These are phyloP conservation scores for Umbelopsis sp. DNA, from an alignment of 192 early-diverging fungal species.

Conservation along the genomic window DNA sequence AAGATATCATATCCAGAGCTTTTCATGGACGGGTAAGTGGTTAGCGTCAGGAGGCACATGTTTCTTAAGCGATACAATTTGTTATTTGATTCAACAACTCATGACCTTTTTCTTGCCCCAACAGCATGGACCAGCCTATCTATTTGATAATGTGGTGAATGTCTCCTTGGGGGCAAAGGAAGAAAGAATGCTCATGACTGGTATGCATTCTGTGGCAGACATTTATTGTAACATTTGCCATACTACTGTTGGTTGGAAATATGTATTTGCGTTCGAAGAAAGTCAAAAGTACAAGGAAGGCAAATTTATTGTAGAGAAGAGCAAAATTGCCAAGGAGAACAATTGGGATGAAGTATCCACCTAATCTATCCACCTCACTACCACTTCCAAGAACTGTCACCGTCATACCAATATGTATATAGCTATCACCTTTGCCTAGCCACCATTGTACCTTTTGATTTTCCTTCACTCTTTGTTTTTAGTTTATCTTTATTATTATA, in stretches of 20 bases:
- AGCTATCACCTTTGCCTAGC: not conserved
- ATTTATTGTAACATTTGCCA: conserved; percentile 54
- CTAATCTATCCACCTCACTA: not conserved
- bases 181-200: conserved; percentile 58
- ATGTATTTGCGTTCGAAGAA: conserved; percentile 55
- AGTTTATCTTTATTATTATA: not conserved
- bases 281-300: conserved; percentile 62
- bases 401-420: not conserved
- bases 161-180: conserved; percentile 53
- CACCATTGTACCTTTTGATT: too few species aligned
- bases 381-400: too few species aligned
- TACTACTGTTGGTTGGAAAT: conserved; percentile 59
- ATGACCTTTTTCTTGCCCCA: not conserved
- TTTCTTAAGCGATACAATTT: too few species aligned
- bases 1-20: conserved; percentile 61
- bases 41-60: too few species aligned
- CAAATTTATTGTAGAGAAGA: conserved; percentile 57
- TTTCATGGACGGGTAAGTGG: conserved; percentile 27
- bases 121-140: conserved; percentile 55
- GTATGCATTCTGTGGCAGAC: conserved; percentile 59
- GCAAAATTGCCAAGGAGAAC: conserved; percentile 55
- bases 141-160: conserved; percentile 55
- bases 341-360: conserved; percentile 30
- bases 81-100: too few species aligned
- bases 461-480: not conserved